Evolutionary conservation across 1,284 basidiomycete species (phyloP).

Genomic region (Polyporus tsugae): DNA sequence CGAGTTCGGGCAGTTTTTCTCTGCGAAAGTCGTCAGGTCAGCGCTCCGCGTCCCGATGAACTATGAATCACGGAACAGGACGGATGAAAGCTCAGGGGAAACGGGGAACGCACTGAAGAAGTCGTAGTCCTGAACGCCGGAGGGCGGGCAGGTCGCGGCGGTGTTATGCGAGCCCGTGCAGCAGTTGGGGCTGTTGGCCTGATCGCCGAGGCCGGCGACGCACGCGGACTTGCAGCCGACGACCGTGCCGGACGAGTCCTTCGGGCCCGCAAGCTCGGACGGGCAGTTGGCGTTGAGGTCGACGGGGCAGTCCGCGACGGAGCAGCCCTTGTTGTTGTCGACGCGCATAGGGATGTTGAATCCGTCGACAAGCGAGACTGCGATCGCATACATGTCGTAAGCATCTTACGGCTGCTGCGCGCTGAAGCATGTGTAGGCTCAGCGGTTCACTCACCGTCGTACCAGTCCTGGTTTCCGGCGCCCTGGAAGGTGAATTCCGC

Average conservation of each 20-base stretch:
- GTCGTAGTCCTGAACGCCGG: conserved; percentile 50
- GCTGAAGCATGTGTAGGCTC: conserved; percentile 7
- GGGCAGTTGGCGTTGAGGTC: conserved; percentile 53
- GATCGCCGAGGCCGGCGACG: conserved; percentile 47
- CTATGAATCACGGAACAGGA: too few species aligned
- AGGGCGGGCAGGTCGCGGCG: conserved; percentile 50
- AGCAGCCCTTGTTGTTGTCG: conserved; percentile 51
- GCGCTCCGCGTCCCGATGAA: background rate
- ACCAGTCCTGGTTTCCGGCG: conserved; percentile 45
- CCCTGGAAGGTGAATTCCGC: conserved; percentile 53
- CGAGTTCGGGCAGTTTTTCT: conserved; percentile 53
- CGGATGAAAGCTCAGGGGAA: background rate
- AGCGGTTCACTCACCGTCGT: conserved; percentile 44
- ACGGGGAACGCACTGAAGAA: conserved; percentile 53
- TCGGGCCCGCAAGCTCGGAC: conserved; percentile 45
- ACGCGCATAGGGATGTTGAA: conserved; percentile 52
- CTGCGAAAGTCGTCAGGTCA: conserved; percentile 32
- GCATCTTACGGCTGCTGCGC: background rate
- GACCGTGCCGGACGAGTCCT: conserved; percentile 47
- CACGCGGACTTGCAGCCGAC: conserved; percentile 57
- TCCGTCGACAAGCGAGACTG: conserved; percentile 52
- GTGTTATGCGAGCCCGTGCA: conserved; percentile 54
- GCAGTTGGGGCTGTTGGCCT: conserved; percentile 49
- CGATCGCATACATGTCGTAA: background rate
- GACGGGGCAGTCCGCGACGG: conserved; percentile 50